These are phyloP conservation scores for Stephanodiscus triporus DNA, from an alignment of 108 stramenopile species.

Conservation along the genomic window DNA sequence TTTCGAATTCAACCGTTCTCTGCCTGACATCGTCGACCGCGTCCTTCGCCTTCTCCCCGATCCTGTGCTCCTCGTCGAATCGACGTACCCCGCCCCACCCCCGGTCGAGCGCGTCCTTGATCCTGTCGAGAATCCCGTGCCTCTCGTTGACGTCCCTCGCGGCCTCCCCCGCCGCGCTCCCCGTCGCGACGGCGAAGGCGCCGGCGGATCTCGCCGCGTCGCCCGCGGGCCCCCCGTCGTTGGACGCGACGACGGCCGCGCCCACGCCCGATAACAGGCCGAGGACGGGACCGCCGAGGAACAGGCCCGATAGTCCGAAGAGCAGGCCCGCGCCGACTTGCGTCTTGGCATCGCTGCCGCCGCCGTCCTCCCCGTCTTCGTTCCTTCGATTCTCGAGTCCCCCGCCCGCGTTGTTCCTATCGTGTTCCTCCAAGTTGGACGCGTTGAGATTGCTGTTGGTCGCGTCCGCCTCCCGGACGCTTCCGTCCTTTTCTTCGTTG, in stretches of 20 bases:
- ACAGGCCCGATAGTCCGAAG: constrained; percentile 20
- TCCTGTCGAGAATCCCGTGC: constrained; percentile 31
- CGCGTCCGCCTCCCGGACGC: not conserved
- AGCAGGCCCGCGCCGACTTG: constrained; percentile 31
- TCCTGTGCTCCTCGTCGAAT: constrained; percentile 40
- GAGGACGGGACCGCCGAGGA: constrained; percentile 35
- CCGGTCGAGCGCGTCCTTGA: constrained; percentile 13
- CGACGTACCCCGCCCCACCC: constrained; percentile 29
- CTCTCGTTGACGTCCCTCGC: constrained; percentile 40
- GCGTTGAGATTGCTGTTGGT: constrained; percentile 3
- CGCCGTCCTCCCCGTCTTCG: not conserved
- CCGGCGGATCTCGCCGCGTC: constrained; percentile 29
- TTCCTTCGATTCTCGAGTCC: not conserved
- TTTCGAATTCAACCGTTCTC: constrained; percentile 39
- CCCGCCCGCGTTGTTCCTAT: constrained; percentile 3
- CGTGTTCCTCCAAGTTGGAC: constrained; percentile 11
- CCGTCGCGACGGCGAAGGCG: constrained; percentile 26
- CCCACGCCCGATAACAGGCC: constrained; percentile 24
- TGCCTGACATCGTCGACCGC: constrained; percentile 27
- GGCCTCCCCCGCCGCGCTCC: constrained; percentile 28
- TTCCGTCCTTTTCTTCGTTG: not conserved
- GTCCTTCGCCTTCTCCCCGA: constrained; percentile 32
- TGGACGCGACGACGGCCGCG: constrained; percentile 37
- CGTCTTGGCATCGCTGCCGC: not conserved
- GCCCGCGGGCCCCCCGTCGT: constrained; percentile 27